These are phyloP conservation scores for Termitomyces sp. DNA, from an alignment of 1,284 basidiomycete species.

Conservation along the genomic window DNA sequence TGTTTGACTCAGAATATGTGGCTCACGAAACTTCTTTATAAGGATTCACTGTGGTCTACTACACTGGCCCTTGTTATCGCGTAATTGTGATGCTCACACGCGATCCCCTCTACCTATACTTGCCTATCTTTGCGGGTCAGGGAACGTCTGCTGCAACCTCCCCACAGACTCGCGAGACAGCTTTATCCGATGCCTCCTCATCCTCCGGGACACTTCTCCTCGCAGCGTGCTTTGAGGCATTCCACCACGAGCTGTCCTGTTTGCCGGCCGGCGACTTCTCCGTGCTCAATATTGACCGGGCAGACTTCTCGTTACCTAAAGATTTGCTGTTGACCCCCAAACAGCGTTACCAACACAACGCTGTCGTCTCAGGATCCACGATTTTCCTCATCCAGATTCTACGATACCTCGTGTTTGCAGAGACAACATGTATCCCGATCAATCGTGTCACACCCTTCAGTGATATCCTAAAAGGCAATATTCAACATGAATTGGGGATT, in stretches of 20 bases:
- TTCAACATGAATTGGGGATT: slow-evolving; percentile 32
- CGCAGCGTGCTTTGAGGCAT: slow-evolving; percentile 43
- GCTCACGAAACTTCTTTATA: slow-evolving; percentile 19
- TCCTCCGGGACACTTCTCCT: slow-evolving; percentile 39
- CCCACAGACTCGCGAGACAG: slow-evolving; percentile 31
- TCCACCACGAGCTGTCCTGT: slow-evolving; percentile 42
- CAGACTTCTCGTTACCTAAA: slow-evolving; percentile 35
- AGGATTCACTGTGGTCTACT: slow-evolving; percentile 9
- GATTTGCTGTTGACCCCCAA: slow-evolving; percentile 34
- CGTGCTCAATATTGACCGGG: slow-evolving; percentile 32
- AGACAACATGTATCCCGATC: slow-evolving; percentile 20
- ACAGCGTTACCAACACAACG: slow-evolving; percentile 34
- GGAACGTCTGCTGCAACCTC: slow-evolving; percentile 37
- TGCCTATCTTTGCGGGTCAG: slow-evolving; percentile 55
- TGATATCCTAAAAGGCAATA: slow-evolving; percentile 31
- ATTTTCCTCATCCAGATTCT: slow-evolving; percentile 51
- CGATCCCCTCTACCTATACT: slow-evolving; percentile 16
- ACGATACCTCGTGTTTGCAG: slow-evolving; percentile 44
- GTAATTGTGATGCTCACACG: slow-evolving; percentile 8
- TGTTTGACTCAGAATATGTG: slow-evolving; percentile 14
- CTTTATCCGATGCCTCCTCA: slow-evolving; percentile 33
- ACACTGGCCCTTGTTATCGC: neutral
- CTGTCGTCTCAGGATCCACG: slow-evolving; percentile 43
- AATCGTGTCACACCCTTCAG: slow-evolving; percentile 28
- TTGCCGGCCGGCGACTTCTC: slow-evolving; percentile 33